Conservation (phyloP, 2,329 filamentous ascomycete genomes). For the Coniochaeta sp. region DNA sequence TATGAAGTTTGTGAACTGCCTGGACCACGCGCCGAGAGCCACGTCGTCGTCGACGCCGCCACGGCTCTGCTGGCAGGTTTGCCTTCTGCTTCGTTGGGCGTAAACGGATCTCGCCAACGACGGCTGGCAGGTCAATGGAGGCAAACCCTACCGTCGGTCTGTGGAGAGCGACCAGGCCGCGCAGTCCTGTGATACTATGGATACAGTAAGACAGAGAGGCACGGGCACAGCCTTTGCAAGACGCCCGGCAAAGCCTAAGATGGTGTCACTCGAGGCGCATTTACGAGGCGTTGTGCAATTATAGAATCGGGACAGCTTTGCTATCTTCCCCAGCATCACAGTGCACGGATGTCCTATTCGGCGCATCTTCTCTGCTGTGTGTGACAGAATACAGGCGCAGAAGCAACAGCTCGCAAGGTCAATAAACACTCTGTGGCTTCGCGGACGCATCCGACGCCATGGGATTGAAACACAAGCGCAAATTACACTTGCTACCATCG, state of each 20-base stretch:
- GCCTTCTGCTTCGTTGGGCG: background rate
- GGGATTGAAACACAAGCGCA: conserved; percentile 1
- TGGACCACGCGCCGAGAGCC: background rate
- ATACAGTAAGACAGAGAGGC: background rate
- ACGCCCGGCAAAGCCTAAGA: background rate
- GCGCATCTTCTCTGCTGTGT: background rate
- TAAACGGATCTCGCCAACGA: background rate
- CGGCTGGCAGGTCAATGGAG: background rate
- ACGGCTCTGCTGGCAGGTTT: background rate
- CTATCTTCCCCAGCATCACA: no score
- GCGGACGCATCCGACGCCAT: background rate
- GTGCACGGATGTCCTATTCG: no score
- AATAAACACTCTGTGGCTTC: background rate
- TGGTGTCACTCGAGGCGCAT: background rate
- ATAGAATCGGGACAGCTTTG: background rate
- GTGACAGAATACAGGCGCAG: background rate
- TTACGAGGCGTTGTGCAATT: background rate
- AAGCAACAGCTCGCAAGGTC: background rate
- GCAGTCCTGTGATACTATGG: background rate
- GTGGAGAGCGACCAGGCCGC: background rate
- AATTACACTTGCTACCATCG: background rate
- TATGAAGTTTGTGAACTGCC: background rate
- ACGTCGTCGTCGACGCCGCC: background rate
- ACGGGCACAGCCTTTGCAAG: background rate
- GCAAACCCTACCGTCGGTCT: background rate